Evolutionary conservation across 495 filamentous ascomycete genomes (phyloP).

Genomic region (Hyphodiscus hymeniophilus): DNA sequence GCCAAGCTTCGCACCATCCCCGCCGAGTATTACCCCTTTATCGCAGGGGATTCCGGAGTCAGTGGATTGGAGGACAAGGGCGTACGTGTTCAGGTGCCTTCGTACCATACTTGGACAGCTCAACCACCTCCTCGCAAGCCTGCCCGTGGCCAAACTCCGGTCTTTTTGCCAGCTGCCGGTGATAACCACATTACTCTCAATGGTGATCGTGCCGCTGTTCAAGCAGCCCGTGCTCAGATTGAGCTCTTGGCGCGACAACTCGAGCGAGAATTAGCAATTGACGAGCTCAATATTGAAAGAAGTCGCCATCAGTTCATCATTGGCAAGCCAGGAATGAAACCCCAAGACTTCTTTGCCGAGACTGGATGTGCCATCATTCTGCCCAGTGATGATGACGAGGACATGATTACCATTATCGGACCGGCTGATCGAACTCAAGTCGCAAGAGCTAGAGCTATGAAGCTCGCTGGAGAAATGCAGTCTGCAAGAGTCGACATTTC

Average conservation of each 20-base stretch:
- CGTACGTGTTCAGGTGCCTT: slow-evolving; percentile 69
- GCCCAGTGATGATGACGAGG: slow-evolving; percentile 64
- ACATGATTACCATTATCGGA: slow-evolving; percentile 77
- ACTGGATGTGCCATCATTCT: slow-evolving; percentile 86
- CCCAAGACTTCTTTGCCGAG: slow-evolving; percentile 79
- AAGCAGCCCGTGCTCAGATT: slow-evolving; percentile 69
- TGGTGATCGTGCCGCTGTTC: slow-evolving; percentile 78
- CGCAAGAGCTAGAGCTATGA: slow-evolving; percentile 71
- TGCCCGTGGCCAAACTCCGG: slow-evolving; percentile 50
- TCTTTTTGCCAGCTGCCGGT: slow-evolving; percentile 55
- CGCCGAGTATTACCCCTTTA: slow-evolving; percentile 91
- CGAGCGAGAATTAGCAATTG: slow-evolving; percentile 55
- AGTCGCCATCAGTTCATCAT: slow-evolving; percentile 88
- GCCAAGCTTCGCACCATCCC: slow-evolving; percentile 72
- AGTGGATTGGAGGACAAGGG: slow-evolving; percentile 61
- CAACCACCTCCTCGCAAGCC: slow-evolving; percentile 63
- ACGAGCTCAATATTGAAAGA: slow-evolving; percentile 66
- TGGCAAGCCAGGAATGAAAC: slow-evolving; percentile 63
- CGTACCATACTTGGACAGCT: slow-evolving; percentile 63
- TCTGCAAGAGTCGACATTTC: slow-evolving; percentile 70
- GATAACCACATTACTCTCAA: slow-evolving; percentile 71
- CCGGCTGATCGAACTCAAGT: slow-evolving; percentile 60
- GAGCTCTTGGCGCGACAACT: slow-evolving; percentile 68
- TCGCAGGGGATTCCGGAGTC: slow-evolving; percentile 66
- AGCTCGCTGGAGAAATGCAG: slow-evolving; percentile 75